Percentiles rank a stretch among this genome's conserved stretches.
phyloP scores from a whole-genome alignment of 2,329 filamentous ascomycete species.

The Orbilia brochopaga region DNA sequence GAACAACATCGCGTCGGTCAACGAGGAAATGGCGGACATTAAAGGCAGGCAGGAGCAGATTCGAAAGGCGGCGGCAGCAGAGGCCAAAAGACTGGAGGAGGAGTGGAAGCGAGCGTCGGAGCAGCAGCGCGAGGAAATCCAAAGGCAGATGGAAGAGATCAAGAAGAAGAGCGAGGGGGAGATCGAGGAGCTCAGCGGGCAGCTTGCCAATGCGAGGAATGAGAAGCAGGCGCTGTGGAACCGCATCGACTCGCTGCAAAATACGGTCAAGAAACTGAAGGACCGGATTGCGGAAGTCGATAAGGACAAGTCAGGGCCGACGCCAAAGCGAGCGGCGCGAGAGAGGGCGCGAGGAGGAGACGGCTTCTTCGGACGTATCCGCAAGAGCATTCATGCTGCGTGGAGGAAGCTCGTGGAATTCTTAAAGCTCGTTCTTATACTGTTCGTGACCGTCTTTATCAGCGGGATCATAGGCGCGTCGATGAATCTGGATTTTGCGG shows the following conservation, averaged over 20 bases:
- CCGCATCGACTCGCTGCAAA: constrained; percentile 22
- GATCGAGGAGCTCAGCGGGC: constrained; percentile 9
- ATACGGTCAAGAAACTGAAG: constrained; percentile 22
- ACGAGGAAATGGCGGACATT: constrained; percentile 25
- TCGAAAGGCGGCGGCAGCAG: constrained; percentile 4
- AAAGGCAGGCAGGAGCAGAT: constrained; percentile 23
- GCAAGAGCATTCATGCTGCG: neutral
- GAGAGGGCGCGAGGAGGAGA: neutral
- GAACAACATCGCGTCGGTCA: constrained; percentile 22
- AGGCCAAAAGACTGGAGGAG: constrained; percentile 15
- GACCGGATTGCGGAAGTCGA: constrained; percentile 4
- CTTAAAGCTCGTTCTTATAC: neutral
- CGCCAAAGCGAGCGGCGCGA: neutral
- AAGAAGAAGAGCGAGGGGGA: constrained; percentile 8
- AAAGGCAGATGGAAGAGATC: constrained; percentile 18
- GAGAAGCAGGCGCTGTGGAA: constrained; percentile 21
- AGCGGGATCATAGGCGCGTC: neutral
- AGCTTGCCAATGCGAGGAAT: constrained; percentile 14
- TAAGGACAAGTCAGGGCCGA: neutral
- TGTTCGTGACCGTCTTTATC: neutral
- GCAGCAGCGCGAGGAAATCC: constrained; percentile 24
- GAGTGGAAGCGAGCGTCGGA: constrained; percentile 27
- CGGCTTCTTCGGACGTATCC: neutral
- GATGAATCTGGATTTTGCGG: neutral
- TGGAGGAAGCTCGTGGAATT: neutral